Conservation (phyloP, 768 basidiomycete species). For the Mycena kentingensis region DNA sequence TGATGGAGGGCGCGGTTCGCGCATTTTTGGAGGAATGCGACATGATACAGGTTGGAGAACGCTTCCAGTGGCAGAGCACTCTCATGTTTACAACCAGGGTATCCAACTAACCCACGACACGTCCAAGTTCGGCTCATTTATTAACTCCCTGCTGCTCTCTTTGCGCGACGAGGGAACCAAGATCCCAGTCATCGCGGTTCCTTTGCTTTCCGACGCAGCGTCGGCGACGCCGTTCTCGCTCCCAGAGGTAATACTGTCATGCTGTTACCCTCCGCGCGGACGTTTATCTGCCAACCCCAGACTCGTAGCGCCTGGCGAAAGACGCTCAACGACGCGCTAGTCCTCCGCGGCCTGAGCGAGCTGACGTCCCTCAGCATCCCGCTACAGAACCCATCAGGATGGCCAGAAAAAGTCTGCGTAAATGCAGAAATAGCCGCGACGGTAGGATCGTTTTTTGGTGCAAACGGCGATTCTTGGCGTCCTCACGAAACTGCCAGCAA, state of each 20-base stretch:
- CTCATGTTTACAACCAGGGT: conserved; percentile 45
- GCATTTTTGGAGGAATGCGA: conserved; percentile 76
- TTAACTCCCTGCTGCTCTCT: conserved; percentile 53
- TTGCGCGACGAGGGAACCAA: conserved; percentile 73
- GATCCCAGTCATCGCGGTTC: conserved; percentile 56
- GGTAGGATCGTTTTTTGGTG: conserved; percentile 29
- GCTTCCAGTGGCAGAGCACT: not conserved
- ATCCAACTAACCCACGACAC: conserved; percentile 68
- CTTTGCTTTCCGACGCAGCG: conserved; percentile 53
- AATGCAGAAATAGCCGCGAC: conserved; percentile 24
- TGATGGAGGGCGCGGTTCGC: conserved; percentile 72
- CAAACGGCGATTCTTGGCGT: not conserved
- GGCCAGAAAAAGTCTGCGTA: conserved; percentile 39
- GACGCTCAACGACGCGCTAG: conserved; percentile 64
- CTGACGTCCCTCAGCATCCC: conserved; percentile 53
- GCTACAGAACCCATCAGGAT: conserved; percentile 45
- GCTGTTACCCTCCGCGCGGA: conserved; percentile 30
- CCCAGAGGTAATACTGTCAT: conserved; percentile 12
- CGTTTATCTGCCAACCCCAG: not conserved
- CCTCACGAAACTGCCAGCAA: conserved; percentile 26
- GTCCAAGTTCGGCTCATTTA: conserved; percentile 66
- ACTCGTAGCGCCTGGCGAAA: conserved; percentile 35
- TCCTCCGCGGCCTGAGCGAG: conserved; percentile 52
- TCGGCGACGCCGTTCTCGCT: conserved; percentile 29
- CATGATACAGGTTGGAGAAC: conserved; percentile 58